Percentiles rank a stretch among this genome's conserved stretches.
Conservation (phyloP, 345 rosid species). For the Isatis tinctoria region DNA sequence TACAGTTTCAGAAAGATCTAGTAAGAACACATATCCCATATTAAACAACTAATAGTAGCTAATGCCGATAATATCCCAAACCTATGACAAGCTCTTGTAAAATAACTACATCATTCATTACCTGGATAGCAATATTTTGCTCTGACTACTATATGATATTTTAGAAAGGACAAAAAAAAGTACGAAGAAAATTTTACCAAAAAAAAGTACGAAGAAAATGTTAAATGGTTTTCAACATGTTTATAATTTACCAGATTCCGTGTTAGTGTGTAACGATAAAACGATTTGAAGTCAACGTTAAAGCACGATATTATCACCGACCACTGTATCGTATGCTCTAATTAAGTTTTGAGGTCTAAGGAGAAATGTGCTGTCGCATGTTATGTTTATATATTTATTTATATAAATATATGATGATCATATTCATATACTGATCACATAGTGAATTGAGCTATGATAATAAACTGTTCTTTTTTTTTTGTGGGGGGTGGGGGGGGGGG, state of each 20-base stretch:
- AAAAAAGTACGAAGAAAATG: too few species aligned
- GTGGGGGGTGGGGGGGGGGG: too few species aligned
- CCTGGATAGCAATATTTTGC: background rate
- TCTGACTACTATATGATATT: background rate
- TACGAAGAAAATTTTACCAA: too few species aligned
- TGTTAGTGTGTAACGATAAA: background rate
- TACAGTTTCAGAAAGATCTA: constrained; percentile 1
- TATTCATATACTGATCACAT: too few species aligned
- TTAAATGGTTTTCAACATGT: background rate
- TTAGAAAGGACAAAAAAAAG: background rate
- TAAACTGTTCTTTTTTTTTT: too few species aligned
- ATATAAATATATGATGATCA: too few species aligned
- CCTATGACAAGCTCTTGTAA: background rate
- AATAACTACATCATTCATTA: background rate
- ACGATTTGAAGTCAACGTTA: background rate
- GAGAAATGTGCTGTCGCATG: background rate
- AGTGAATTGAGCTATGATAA: too few species aligned
- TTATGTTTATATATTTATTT: too few species aligned
- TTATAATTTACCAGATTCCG: background rate
- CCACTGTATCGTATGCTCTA: background rate
- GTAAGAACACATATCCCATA: background rate
- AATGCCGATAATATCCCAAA: background rate
- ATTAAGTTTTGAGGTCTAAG: background rate
- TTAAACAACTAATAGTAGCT: background rate
- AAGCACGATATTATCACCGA: background rate